Percentiles rank a stretch among this genome's conserved stretches.
Conservation (phyloP, 257 asterid genomes). For the Plectranthus barbatus region DNA sequence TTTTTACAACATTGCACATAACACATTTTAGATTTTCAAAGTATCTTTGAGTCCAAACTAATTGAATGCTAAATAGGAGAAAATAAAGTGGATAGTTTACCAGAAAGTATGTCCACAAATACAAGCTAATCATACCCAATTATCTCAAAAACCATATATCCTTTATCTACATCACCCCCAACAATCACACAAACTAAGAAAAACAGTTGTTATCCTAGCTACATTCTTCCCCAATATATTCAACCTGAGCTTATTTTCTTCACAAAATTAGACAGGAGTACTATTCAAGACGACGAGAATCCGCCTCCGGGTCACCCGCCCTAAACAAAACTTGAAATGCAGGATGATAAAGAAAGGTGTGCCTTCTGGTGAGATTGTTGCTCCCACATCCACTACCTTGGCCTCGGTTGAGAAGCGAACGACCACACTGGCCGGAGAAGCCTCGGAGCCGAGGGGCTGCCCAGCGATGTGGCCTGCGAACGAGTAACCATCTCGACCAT, state of each 20-base stretch:
- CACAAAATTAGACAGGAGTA: slow-evolving; percentile 22
- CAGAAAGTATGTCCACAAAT: neutral
- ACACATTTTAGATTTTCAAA: too few species aligned
- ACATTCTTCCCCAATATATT: slow-evolving; percentile 30
- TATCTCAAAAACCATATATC: slow-evolving; percentile 29
- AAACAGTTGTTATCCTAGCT: slow-evolving; percentile 21
- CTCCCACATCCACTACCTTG: slow-evolving; percentile 26
- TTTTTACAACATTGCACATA: too few species aligned
- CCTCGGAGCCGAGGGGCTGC: slow-evolving; percentile 58
- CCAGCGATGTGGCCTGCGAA: slow-evolving; percentile 61
- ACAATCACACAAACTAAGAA: slow-evolving; percentile 28
- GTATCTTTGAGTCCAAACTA: too few species aligned
- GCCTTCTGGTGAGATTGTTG: too few species aligned
- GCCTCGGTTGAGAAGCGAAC: slow-evolving; percentile 42
- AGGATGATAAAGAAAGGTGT: neutral
- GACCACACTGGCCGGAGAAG: slow-evolving; percentile 55
- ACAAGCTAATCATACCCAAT: slow-evolving; percentile 16
- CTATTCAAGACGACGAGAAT: neutral
- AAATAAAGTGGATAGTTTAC: too few species aligned
- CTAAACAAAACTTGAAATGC: slow-evolving; percentile 15
- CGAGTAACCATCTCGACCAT: slow-evolving; percentile 93
- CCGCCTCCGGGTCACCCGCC: slow-evolving; percentile 11
- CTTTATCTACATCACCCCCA: slow-evolving; percentile 50
- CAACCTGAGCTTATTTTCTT: slow-evolving; percentile 30
- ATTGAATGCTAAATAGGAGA: too few species aligned